Evolutionary conservation across 495 filamentous ascomycete species (phyloP), one percentile per base, ranked within the genome.

Genomic region (Neurospora sp.): DNA sequence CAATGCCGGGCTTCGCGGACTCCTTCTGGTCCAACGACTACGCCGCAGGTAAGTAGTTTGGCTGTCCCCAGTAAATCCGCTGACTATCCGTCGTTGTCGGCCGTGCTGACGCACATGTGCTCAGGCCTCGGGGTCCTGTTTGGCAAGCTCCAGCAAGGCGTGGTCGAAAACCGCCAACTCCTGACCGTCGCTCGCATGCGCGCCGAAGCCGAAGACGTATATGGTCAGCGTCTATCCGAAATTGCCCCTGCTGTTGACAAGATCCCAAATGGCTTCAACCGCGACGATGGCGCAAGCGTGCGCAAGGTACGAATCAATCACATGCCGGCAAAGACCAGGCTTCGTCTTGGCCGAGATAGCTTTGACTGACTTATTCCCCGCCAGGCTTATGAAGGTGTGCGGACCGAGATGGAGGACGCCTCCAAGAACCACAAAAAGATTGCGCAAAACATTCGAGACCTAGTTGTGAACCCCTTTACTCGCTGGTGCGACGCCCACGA

Each of bases 11-110:
- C 48, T 98, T 98, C 82, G 89, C 93, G 74, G 93, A 95, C 83
- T 96, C 94, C 7, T 97, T 98, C 83, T 98, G 94, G 94, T 94
- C 94, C 72, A 89, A 89, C 76, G 94, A 98, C 84, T 97, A 97
- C 83, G 93, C 94, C 75, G 91, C 91, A 82, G 94, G 90, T 91
- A 82, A 81, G 87, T 79, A 71, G 42, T 35, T 27, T 42, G 59
- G 38, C 48, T 69, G 42, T 31, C 69, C 53, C 45, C 72, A 48
- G 35, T 72, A 17, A 12, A 40, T 42, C 53, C 53, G 27, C 27
- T 69, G 48, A 8, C 73, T 70, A 73, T 31, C 39, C 59, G 31
- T 31, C 45, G 65, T 44, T 14, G 40, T 40, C 73, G 72, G 76
- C 72, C 53, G 73, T 73, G 70, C 73, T 77, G 61, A 81, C 78